A percentile compares a stretch with the other conserved stretches of the same genome.
Evolutionary conservation across 2,329 filamentous ascomycete genomes (phyloP).

Genomic region (Ascochyta clinopodiicola): DNA sequence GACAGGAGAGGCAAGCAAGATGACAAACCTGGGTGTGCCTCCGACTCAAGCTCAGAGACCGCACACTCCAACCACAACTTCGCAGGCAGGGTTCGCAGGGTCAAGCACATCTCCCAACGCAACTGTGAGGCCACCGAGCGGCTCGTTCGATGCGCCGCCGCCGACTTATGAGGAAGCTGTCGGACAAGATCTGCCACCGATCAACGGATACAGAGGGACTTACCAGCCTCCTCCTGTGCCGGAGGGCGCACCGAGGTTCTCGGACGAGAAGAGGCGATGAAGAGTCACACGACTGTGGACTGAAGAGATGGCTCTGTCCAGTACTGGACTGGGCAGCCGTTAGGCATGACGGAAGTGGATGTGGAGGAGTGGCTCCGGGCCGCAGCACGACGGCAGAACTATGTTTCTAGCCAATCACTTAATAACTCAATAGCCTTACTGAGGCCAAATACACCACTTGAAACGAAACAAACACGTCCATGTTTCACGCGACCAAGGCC

Average conservation of each 20-base stretch:
- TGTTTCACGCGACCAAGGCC: conserved; percentile 12
- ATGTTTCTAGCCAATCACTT: conserved; percentile 27
- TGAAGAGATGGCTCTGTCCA: neutral
- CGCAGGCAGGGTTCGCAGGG: conserved; percentile 23
- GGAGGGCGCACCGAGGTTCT: conserved; percentile 46
- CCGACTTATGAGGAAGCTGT: conserved; percentile 95
- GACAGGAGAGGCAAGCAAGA: conserved; percentile 26
- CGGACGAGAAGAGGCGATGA: conserved; percentile 47
- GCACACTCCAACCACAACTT: conserved; percentile 35
- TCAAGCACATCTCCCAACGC: conserved; percentile 23
- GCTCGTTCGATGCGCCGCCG: conserved; percentile 62
- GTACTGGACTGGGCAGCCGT: conserved; percentile 5
- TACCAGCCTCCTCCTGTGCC: conserved; percentile 59
- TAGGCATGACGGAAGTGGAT: conserved; percentile 16
- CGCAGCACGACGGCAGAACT: conserved; percentile 12
- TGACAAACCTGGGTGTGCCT: conserved; percentile 20
- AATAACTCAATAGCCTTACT: conserved; percentile 24
- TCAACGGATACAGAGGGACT: conserved; percentile 73
- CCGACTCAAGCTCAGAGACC: conserved; percentile 25
- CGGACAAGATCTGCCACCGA: conserved; percentile 76
- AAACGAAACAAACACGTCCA: conserved; percentile 22
- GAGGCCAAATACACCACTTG: conserved; percentile 14
- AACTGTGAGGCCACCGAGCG: conserved; percentile 11
- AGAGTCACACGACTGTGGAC: conserved; percentile 11
- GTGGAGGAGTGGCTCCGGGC: conserved; percentile 17